A percentile compares a stretch with the other conserved stretches of the same genome.
phyloP scores from a whole-genome alignment of 768 basidiomycete species.

The Lentinula boryana region DNA sequence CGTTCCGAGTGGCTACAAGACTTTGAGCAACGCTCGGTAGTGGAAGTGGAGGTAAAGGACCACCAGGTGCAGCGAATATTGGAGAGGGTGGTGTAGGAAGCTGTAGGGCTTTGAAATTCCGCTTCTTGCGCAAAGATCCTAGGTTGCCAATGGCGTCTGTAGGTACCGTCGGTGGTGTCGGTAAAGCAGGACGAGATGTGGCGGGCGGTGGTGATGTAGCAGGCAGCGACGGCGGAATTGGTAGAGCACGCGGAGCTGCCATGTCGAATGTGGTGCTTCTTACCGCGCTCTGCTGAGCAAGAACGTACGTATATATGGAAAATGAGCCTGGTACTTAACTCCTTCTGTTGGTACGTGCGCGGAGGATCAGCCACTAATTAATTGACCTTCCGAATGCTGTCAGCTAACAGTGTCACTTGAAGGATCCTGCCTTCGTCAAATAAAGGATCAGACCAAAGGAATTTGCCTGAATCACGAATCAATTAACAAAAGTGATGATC shows the following conservation, averaged over 20 bases:
- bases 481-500: background rate
- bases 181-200: background rate
- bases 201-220: background rate
- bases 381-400: background rate
- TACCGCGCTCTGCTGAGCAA: background rate
- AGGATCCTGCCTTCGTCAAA: background rate
- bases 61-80: background rate
- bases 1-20: background rate
- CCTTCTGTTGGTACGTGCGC: background rate
- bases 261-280: background rate
- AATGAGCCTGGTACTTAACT: background rate
- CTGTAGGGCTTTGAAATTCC: conserved; percentile 4
- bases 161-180: background rate
- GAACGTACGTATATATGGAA: background rate
- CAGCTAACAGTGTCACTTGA: background rate
- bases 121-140: conserved; percentile 1
- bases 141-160: background rate
- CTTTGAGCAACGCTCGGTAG: background rate
- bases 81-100: background rate
- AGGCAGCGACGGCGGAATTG: background rate
- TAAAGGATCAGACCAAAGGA: background rate
- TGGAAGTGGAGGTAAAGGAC: background rate
- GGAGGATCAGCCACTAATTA: background rate
- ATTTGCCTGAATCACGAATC: background rate
- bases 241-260: background rate